Evolutionary conservation across 495 filamentous ascomycete genomes (phyloP).

Genomic region (Hypoxylon fragiforme): DNA sequence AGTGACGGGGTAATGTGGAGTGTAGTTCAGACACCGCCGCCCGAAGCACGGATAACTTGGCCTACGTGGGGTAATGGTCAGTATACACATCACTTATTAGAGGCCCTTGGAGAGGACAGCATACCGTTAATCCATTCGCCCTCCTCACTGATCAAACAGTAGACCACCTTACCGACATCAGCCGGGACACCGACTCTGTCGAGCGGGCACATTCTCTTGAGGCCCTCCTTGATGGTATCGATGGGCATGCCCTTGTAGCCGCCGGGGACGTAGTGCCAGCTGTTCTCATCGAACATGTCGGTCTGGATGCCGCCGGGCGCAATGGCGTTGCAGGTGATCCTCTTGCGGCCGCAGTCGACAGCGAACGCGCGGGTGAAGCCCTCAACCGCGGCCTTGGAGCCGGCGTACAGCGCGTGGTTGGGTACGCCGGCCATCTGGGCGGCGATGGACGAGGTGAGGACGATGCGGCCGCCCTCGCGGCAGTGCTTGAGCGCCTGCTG

Average conservation of each 20-base stretch:
- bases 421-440: constrained; percentile 64
- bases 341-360: constrained; percentile 48
- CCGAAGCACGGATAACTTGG: constrained; percentile 45
- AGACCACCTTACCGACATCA: constrained; percentile 60
- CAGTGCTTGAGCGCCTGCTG: constrained; percentile 68
- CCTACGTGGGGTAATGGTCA: constrained; percentile 31
- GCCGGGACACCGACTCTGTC: constrained; percentile 56
- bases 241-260: constrained; percentile 49
- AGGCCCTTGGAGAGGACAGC: constrained; percentile 13
- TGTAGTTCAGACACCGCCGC: constrained; percentile 37
- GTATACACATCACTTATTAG: constrained; percentile 8
- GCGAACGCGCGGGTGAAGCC: constrained; percentile 61
- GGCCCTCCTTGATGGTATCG: constrained; percentile 40
- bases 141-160: constrained; percentile 58
- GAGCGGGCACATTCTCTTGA: constrained; percentile 55
- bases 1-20: too few species aligned
- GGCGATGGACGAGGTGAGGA: constrained; percentile 67
- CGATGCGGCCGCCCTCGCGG: constrained; percentile 62
- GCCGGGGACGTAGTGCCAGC: constrained; percentile 61
- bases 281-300: constrained; percentile 70
- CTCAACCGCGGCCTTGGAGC: constrained; percentile 61
- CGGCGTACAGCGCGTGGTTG: constrained; percentile 65
- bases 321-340: constrained; percentile 66
- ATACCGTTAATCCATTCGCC: constrained; percentile 65
- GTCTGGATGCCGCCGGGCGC: constrained; percentile 70